Conservation (phyloP, 495 filamentous ascomycete species). For the Bacidia rubella region DNA sequence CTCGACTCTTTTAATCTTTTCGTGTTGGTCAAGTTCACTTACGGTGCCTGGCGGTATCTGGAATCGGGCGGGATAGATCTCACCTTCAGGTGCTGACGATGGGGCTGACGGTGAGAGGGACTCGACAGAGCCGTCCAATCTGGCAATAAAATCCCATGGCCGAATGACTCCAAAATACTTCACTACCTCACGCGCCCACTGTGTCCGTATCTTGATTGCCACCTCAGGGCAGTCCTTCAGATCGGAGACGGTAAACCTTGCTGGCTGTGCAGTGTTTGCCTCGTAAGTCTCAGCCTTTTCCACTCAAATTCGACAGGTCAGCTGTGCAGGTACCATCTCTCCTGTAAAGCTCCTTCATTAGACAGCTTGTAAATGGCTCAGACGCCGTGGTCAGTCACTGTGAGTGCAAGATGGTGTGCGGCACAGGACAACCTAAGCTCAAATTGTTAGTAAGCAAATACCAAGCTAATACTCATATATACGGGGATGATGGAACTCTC, state of each 20-base stretch:
- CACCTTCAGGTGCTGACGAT: neutral
- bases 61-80: slow-evolving; percentile 6
- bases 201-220: slow-evolving; percentile 5
- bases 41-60: slow-evolving; percentile 9
- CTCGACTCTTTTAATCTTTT: slow-evolving; percentile 11
- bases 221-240: slow-evolving; percentile 9
- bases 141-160: slow-evolving; percentile 9
- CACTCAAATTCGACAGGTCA: slow-evolving; percentile 9
- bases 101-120: neutral
- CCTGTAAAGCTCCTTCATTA: neutral
- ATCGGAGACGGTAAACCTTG: neutral
- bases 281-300: slow-evolving; percentile 7
- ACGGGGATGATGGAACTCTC: too few species aligned
- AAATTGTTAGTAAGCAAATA: neutral
- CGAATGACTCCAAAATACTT: slow-evolving; percentile 8
- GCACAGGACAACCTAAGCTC: neutral
- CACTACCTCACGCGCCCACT: slow-evolving; percentile 1
- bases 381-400: neutral
- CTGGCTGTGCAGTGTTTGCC: neutral
- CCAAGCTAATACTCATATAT: too few species aligned
- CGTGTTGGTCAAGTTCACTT: slow-evolving; percentile 2
- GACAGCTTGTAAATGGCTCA: neutral
- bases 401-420: neutral
- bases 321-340: slow-evolving; percentile 6
- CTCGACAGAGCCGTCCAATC: slow-evolving; percentile 11